Conservation (phyloP, 75 land plant genomes). For the Pinus albicaulis region DNA sequence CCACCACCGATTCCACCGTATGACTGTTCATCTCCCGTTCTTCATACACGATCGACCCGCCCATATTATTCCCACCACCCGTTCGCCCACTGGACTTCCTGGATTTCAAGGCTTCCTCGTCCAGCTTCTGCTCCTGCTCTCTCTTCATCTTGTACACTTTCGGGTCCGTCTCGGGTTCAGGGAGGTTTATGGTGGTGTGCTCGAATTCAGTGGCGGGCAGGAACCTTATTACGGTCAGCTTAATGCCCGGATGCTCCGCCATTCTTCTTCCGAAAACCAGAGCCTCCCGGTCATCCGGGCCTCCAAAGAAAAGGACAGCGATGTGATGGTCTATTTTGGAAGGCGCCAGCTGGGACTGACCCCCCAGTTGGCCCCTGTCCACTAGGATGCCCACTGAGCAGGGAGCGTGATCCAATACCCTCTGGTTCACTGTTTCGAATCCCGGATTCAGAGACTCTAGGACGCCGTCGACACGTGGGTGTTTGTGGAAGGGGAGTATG, state of each 20-base stretch:
- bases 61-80: neutral
- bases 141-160: neutral
- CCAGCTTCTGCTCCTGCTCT: slow-evolving; percentile 6
- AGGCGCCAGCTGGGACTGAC: slow-evolving; percentile 28
- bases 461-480: slow-evolving; percentile 49
- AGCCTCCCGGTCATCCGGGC: slow-evolving; percentile 74
- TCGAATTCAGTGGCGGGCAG: neutral
- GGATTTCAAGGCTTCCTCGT: slow-evolving; percentile 17
- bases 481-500: slow-evolving; percentile 75
- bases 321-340: slow-evolving; percentile 32
- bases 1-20: slow-evolving; percentile 18
- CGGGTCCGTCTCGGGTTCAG: neutral
- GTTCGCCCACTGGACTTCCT: neutral
- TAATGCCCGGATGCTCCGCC: slow-evolving; percentile 80
- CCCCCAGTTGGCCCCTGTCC: slow-evolving; percentile 48
- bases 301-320: slow-evolving; percentile 72
- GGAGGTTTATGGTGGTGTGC: slow-evolving; percentile 1
- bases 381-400: slow-evolving; percentile 47
- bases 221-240: slow-evolving; percentile 48
- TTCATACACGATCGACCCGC: slow-evolving; percentile 18
- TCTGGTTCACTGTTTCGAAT: neutral
- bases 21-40: slow-evolving; percentile 30
- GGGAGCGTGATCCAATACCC: slow-evolving; percentile 34
- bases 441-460: slow-evolving; percentile 49
- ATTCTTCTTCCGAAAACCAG: slow-evolving; percentile 64